Percentiles rank a stretch among this genome's conserved stretches.
Evolutionary conservation across 306 rosid genomes (phyloP).

Genomic region (Senna siamea): DNA sequence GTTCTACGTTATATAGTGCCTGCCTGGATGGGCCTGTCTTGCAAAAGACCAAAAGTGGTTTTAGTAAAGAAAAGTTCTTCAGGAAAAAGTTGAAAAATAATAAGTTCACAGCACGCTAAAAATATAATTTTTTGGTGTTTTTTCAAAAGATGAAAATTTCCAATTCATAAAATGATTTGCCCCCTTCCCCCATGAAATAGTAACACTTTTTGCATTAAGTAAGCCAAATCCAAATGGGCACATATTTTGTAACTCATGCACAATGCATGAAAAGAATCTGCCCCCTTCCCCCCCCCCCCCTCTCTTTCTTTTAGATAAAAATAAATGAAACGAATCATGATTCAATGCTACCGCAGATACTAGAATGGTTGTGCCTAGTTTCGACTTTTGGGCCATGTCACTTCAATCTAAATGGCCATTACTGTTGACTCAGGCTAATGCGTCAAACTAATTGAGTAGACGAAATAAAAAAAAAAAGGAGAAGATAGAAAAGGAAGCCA

Average conservation of each 20-base stretch:
- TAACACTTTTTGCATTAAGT: not conserved
- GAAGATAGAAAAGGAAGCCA: not conserved
- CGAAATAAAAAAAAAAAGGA: not conserved
- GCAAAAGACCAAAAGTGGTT: not conserved
- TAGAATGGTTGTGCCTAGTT: not conserved
- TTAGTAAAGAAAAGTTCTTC: not conserved
- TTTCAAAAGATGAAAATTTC: too few relatives aligned
- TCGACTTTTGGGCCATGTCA: not conserved
- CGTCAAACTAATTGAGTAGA: not conserved
- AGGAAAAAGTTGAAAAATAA: too few relatives aligned
- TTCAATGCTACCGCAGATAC: not conserved
- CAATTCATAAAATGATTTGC: too few relatives aligned
- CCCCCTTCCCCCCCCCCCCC: too few relatives aligned
- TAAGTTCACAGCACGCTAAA: too few relatives aligned
- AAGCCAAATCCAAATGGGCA: not conserved
- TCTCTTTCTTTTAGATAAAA: not conserved
- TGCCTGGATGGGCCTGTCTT: not conserved
- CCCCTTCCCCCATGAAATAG: not conserved
- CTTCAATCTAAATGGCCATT: not conserved
- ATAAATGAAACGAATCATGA: not conserved
- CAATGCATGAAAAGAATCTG: too few relatives aligned
- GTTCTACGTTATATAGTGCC: not conserved
- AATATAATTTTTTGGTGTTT: too few relatives aligned
- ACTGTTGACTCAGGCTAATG: not conserved
- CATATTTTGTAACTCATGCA: too few relatives aligned